Evolutionary conservation across 2,329 filamentous ascomycete genomes (phyloP).

Genomic region (Penicillium janthinellum): DNA sequence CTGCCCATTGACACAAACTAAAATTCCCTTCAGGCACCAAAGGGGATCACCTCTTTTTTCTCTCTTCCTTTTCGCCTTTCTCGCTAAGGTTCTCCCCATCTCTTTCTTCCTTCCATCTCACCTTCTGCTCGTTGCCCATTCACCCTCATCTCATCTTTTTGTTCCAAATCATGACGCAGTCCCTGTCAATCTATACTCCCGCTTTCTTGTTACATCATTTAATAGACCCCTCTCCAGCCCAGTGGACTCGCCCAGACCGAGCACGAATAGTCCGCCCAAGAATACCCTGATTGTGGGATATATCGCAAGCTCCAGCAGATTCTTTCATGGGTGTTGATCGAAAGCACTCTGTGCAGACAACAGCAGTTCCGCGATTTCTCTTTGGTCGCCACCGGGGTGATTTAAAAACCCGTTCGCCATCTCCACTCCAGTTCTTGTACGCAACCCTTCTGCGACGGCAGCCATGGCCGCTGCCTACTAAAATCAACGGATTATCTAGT

Average conservation of each 20-base stretch:
- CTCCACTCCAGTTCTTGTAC: background rate
- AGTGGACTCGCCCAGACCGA: constrained; percentile 14
- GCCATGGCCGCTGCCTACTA: constrained; percentile 14
- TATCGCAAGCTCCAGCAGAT: background rate
- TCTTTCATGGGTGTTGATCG: background rate
- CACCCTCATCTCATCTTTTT: constrained; percentile 8
- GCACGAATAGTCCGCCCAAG: constrained; percentile 14
- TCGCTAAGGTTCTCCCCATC: constrained; percentile 3
- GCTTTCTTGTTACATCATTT: constrained; percentile 32
- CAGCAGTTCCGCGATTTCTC: constrained; percentile 10
- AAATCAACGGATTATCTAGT: background rate
- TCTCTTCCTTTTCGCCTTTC: constrained; percentile 4
- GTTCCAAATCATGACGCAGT: constrained; percentile 40
- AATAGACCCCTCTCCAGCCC: constrained; percentile 25
- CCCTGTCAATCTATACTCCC: constrained; percentile 29
- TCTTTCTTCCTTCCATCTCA: background rate
- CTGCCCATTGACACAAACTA: constrained; percentile 5
- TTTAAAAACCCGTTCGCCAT: background rate
- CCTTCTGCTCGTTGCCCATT: constrained; percentile 6
- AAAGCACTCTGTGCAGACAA: constrained; percentile 7
- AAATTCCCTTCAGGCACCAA: constrained; percentile 23
- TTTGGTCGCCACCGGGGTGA: constrained; percentile 16
- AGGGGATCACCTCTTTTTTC: constrained; percentile 6
- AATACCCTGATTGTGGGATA: constrained; percentile 18
- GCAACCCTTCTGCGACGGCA: constrained; percentile 9